phyloP scores from a whole-genome alignment of 2,329 filamentous ascomycete species.

The Aphanocladium album region DNA sequence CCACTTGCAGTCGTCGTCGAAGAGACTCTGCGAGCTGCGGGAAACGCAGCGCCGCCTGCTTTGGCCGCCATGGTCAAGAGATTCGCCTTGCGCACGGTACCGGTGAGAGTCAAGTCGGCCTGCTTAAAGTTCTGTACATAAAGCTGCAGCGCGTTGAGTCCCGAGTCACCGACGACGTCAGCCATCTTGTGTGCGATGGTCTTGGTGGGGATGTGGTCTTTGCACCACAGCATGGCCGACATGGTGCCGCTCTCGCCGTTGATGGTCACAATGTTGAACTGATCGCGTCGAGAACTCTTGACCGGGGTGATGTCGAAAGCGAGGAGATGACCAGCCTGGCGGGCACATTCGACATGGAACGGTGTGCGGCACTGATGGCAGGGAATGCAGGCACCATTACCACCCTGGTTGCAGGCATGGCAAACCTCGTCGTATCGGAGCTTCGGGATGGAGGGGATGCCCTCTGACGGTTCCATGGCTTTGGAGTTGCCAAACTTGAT shows the following conservation, averaged over 20 bases:
- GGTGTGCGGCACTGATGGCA: conserved; percentile 68
- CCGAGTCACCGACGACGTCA: conserved; percentile 65
- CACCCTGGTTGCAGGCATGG: conserved; percentile 71
- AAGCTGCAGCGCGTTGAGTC: conserved; percentile 76
- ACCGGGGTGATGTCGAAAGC: conserved; percentile 89
- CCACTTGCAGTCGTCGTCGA: conserved; percentile 45
- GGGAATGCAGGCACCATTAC: conserved; percentile 68
- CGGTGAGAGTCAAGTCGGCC: conserved; percentile 82
- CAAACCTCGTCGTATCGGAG: conserved; percentile 72
- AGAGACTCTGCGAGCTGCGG: conserved; percentile 43
- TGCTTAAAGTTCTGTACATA: conserved; percentile 91
- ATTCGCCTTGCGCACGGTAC: conserved; percentile 88
- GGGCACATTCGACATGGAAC: conserved; percentile 86
- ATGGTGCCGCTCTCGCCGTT: conserved; percentile 78
- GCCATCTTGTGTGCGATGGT: conserved; percentile 72
- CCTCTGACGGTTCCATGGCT: conserved; percentile 80
- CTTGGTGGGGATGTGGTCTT: conserved; percentile 73
- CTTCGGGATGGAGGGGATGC: conserved; percentile 75
- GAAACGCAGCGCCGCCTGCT: conserved; percentile 31
- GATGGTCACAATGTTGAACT: conserved; percentile 72
- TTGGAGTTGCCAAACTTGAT: conserved; percentile 86
- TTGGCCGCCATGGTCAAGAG: conserved; percentile 64
- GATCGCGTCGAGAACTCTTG: conserved; percentile 81
- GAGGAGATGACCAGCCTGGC: conserved; percentile 73
- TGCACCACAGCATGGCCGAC: conserved; percentile 86